Evolutionary conservation across 1,284 basidiomycete genomes (phyloP), one percentile per base, ranked within the genome.

Genomic region (Boletus hoseneyae): DNA sequence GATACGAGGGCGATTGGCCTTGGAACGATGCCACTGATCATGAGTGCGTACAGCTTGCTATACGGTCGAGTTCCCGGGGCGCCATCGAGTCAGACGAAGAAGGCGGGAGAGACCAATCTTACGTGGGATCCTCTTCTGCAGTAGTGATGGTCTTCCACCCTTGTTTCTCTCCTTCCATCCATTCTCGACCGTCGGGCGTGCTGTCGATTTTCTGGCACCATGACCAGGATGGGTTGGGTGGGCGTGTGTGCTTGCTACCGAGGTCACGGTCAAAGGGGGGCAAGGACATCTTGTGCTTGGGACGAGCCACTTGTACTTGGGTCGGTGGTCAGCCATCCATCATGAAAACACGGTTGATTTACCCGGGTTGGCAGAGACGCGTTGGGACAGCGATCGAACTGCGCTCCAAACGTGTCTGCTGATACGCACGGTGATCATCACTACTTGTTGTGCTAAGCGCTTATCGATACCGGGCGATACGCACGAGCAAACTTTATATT

Each of bases 1-100:
- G 84, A 85, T 6, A 86, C 75, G 53, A 88, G 83, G 0, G 82
- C 85, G 47, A 88, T 75, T 0, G 85, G 85, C 36, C 85, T 70
- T 0, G 85, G 85, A n/a, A 74, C 73, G 33, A 85, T 72, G 3
- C 79, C 81, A 13, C 75, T 76, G 34, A 78, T 74, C 68, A 84
- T 69, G 53, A 85, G 63, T 21, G 71, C 61, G 54, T 80, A 78
- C 9, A 76, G 12, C 42, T 67, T 65, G 45, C 74, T 21, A 30
- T 3, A 4, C 27, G 27, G n/a, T n/a, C n/a, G n/a, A n/a, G n/a
- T n/a, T n/a, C n/a, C n/a, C n/a, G 19, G 4, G 12, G 5, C 21
- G 21, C 21, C 21, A 16, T 35, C 1, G 15, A 18, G 7, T 16
- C 6, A 16, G 34, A 35, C 16, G 9, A 16, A 13, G 21, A 21